Evolutionary conservation across 768 basidiomycete genomes (phyloP), one percentile per base, ranked within the genome.

Genomic region (Myochromella boudieri): DNA sequence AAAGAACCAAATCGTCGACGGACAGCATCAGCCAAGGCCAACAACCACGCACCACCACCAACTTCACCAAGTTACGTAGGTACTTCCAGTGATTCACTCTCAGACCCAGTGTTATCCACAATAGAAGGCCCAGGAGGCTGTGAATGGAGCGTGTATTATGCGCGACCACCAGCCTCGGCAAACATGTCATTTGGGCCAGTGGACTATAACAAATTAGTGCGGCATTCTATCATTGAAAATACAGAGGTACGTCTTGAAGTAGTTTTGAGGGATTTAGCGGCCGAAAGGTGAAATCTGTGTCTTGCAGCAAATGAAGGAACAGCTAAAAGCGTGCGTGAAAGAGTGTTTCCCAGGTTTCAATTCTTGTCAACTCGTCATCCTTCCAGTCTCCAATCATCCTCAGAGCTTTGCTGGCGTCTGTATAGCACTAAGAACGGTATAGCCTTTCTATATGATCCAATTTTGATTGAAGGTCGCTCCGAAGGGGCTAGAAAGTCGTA

Each of bases 371-470:
- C 8, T 37, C 20, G 46, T 44, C 15, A 24, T 21, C 14, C 40
- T 48, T 39, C 10, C 15, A 76, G 72, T 42, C 66, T 71, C 41
- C 53, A 60, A 27, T 59, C 59, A n/a, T 62, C 63, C 50, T 52
- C 62, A 14, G 69, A 72, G 15, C 60, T 75, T n/a, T 64, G 72
- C 49, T 63, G 79, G 48, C 69, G 74, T 4, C 42, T 82, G 11
- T 67, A 72, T 40, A 69, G 73, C 9, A 48, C 64, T 6, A 44
- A 43, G 2, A 51, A n/a, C n/a, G n/a, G 69, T 7, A 57, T 75
- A 52, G 78, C 74, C 0, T 84, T 83, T 49, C 31, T 83, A 7
- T 72, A 78, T 39, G 76, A 81, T 47, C 84, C 84, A 0, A 64
- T 83, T 25, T 66, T 79, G 20, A 66, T 82, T 31, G 82, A 85